Percentiles rank a stretch among this genome's conserved stretches.
phyloP scores from a whole-genome alignment of 2,329 filamentous ascomycete species.

The Pseudopithomyces maydicus region DNA sequence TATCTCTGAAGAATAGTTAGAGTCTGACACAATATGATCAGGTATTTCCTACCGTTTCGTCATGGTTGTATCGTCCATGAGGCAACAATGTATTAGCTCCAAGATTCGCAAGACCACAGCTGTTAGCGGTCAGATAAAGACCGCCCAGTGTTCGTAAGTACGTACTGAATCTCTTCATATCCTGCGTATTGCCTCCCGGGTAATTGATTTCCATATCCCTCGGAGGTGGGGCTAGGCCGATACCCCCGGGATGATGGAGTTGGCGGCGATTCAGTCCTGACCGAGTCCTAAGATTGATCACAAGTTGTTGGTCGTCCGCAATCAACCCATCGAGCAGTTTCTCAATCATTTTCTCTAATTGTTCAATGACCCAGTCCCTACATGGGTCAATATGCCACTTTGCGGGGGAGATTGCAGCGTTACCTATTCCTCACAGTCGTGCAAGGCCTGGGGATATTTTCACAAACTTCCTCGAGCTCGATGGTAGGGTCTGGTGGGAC shows the following conservation, averaged over 20 bases:
- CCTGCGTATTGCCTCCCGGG: slow-evolving; percentile 59
- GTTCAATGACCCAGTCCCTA: slow-evolving; percentile 52
- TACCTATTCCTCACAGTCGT: slow-evolving; percentile 7
- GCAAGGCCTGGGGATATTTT: not conserved
- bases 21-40: not conserved
- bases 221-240: slow-evolving; percentile 15
- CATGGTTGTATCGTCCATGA: slow-evolving; percentile 54
- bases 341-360: slow-evolving; percentile 63
- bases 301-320: slow-evolving; percentile 51
- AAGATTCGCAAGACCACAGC: slow-evolving; percentile 62
- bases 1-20: slow-evolving; percentile 61
- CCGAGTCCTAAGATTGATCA: slow-evolving; percentile 54
- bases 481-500: not conserved
- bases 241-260: not conserved
- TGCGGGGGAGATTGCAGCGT: not conserved
- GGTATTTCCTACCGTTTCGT: slow-evolving; percentile 58
- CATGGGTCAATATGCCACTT: slow-evolving; percentile 8
- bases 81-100: slow-evolving; percentile 59
- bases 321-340: slow-evolving; percentile 59
- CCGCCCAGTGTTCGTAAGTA: not conserved
- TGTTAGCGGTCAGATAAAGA: slow-evolving; percentile 31
- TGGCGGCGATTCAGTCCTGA: slow-evolving; percentile 25
- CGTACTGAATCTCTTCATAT: slow-evolving; percentile 64
- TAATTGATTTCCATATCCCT: slow-evolving; percentile 49
- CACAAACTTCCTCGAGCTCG: not conserved